These are phyloP conservation scores for Magnolia sinica DNA, from an alignment of 164 flowering plant genomes.

Conservation along the genomic window DNA sequence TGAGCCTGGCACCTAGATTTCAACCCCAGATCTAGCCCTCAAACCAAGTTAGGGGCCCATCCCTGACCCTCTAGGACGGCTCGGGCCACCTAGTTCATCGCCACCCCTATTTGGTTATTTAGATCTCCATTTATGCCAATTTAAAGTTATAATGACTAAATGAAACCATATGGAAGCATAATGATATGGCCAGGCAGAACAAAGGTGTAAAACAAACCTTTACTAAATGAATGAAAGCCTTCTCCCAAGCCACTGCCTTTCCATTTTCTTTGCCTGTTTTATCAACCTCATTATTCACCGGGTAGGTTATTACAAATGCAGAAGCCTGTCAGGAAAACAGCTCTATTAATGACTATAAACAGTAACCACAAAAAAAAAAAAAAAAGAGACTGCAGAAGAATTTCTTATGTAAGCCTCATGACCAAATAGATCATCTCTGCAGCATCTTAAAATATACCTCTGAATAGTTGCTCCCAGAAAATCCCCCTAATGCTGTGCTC, in stretches of 20 bases:
- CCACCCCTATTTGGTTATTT: background rate
- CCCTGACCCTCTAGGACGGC: no score
- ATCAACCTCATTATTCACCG: conserved; percentile 72
- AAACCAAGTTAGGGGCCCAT: no score
- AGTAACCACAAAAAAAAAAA: no score
- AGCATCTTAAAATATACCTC: conserved; percentile 48
- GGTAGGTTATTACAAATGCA: conserved; percentile 90
- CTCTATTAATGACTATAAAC: background rate
- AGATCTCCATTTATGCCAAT: background rate
- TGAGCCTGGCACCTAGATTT: no score
- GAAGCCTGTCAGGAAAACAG: conserved; percentile 66
- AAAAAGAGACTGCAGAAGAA: background rate
- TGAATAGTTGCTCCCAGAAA: conserved; percentile 69
- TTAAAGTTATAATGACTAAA: background rate
- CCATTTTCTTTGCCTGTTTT: conserved; percentile 54
- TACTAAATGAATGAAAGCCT: conserved; percentile 79
- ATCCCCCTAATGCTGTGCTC: conserved; percentile 87
- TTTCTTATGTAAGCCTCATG: background rate
- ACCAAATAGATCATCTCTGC: background rate
- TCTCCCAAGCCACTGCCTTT: conserved; percentile 93
- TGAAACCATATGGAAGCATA: background rate
- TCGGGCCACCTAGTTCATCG: no score
- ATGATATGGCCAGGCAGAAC: background rate
- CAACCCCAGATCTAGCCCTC: no score
- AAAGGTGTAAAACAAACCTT: conserved; percentile 40